Evolutionary conservation across 2,329 filamentous ascomycete species (phyloP).

Genomic region (Penicillium sp.): DNA sequence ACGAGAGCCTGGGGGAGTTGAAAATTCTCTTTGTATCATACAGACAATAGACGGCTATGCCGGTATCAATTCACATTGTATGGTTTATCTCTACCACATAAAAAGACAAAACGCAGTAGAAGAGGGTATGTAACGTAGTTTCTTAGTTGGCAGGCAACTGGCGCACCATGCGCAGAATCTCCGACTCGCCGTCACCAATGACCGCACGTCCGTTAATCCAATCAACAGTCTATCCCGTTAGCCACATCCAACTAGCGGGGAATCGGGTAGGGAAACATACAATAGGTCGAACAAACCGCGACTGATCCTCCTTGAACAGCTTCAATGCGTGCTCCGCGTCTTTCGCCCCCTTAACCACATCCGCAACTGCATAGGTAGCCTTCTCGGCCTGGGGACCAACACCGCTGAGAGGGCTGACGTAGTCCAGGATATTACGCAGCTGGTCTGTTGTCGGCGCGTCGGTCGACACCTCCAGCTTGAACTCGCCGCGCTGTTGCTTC

Average conservation of each 20-base stretch:
- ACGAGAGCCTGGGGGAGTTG: conserved; percentile 8
- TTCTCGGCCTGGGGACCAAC: conserved; percentile 54
- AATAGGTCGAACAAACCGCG: conserved; percentile 67
- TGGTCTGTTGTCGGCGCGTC: conserved; percentile 74
- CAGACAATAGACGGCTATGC: conserved; percentile 12
- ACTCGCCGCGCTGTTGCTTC: conserved; percentile 59
- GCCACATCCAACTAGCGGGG: too few relatives aligned
- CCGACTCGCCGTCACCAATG: conserved; percentile 73
- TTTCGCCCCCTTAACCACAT: conserved; percentile 68
- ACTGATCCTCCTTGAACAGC: conserved; percentile 65
- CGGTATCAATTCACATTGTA: conserved; percentile 3
- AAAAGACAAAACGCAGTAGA: too few relatives aligned
- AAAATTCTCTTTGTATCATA: conserved; percentile 1
- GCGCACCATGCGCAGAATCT: conserved; percentile 77
- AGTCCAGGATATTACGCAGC: conserved; percentile 76
- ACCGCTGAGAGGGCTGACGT: conserved; percentile 47
- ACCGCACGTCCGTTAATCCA: conserved; percentile 86
- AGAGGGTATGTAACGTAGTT: background rate
- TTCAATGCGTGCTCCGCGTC: conserved; percentile 72
- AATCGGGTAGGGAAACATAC: too few relatives aligned
- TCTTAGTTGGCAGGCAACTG: conserved; percentile 35
- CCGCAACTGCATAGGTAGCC: conserved; percentile 58
- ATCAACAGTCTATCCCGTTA: conserved; percentile 59
- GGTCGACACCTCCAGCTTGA: conserved; percentile 82
- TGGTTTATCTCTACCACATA: conserved; percentile 1